Conservation (phyloP, 768 basidiomycete genomes). For the Podaxis sp. region DNA sequence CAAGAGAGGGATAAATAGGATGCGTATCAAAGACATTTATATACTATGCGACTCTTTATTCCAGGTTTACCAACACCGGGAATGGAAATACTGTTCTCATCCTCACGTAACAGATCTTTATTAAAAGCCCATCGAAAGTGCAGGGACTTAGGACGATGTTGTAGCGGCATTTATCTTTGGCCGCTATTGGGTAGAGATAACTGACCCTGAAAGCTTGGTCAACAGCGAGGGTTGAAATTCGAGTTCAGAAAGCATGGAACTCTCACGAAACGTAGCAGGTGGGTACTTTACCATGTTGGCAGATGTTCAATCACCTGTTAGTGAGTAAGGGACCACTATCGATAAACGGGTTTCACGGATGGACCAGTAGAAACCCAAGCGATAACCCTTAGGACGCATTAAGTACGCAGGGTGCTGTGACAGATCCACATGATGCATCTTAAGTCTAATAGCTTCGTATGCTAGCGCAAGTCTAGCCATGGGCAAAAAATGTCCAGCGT, state of each 20-base stretch:
- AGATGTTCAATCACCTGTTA: neutral
- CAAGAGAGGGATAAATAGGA: no score
- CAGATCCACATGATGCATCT: neutral
- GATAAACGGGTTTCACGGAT: neutral
- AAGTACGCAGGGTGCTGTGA: neutral
- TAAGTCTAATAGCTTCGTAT: neutral
- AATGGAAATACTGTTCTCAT: neutral
- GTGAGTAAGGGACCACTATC: neutral
- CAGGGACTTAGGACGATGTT: neutral
- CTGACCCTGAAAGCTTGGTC: neutral
- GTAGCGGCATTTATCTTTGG: neutral
- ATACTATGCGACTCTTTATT: no score
- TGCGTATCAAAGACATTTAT: no score
- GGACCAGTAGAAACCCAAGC: neutral
- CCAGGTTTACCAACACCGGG: no score
- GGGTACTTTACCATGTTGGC: neutral
- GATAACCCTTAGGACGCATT: neutral
- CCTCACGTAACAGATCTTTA: no score
- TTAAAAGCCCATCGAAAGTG: neutral
- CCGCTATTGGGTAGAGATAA: slow-evolving; percentile 1
- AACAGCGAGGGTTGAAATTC: neutral
- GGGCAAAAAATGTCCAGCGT: no score
- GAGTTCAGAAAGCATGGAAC: neutral
- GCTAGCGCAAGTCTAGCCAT: no score
- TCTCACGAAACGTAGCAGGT: neutral